Base-by-base conservation (phyloP, 2,329 filamentous ascomycete species). In the Colletotrichum theobromicola region DNA sequence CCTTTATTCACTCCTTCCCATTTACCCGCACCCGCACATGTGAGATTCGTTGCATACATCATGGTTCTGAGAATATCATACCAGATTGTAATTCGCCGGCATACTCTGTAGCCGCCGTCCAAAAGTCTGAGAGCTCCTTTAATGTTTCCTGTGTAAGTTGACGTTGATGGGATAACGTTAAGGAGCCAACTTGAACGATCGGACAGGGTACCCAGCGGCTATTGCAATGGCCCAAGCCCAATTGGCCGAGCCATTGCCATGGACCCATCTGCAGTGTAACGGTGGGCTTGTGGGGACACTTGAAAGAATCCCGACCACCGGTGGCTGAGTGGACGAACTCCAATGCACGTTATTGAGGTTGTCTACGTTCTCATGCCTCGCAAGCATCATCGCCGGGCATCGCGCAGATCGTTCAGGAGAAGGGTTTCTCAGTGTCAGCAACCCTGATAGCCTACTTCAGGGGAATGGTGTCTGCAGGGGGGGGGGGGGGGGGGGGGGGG, bases 1-100 rank as follows among this genome's bases (percentile, higher is more conserved):
- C 35, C 46, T 62, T 62, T 50, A 64, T 70, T 74, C 55, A 62
- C 55, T 71, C 67, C 55, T 67, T 55, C 67, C 68, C 67, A 55
- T 32, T 21, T n/a, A n/a, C n/a, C n/a, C n/a, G n/a, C n/a, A n/a
- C n/a, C n/a, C n/a, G n/a, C n/a, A n/a, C n/a, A n/a, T n/a, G n/a
- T n/a, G n/a, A n/a, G n/a, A n/a, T n/a, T n/a, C n/a, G n/a, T n/a
- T n/a, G n/a, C n/a, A n/a, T n/a, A n/a, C n/a, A n/a, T n/a, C n/a
- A n/a, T n/a, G n/a, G n/a, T n/a, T n/a, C n/a, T n/a, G n/a, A n/a
- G n/a, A n/a, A n/a, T n/a, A n/a, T n/a, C n/a, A n/a, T n/a, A n/a
- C n/a, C n/a, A n/a, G n/a, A n/a, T n/a, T n/a, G n/a, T n/a, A n/a
- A n/a, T n/a, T n/a, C n/a, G n/a, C n/a, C n/a, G n/a, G n/a, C n/a